Base-by-base conservation (phyloP, 2,329 filamentous ascomycete genomes). In the Chrysoporthe puriensis region DNA sequence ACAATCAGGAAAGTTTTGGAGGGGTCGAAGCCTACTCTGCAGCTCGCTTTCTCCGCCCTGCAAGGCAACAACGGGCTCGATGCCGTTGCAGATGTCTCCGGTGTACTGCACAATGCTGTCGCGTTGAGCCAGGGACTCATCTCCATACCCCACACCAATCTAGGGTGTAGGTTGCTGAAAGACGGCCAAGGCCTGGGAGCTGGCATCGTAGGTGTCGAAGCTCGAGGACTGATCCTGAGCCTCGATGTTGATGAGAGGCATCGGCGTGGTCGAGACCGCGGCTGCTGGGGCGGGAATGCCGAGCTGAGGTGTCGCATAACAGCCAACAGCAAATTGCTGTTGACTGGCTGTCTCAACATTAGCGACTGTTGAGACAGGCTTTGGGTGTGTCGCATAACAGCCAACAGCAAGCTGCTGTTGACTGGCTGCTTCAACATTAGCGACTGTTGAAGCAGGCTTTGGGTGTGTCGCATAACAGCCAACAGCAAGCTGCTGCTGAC, bases 121-220 rank as follows among this genome's bases (percentile, higher is more conserved):
- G 40, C n/a, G n/a, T 60, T 44, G 57, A 21, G 57, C n/a, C 40
- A 16, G 57, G 40, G 3, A 14, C n/a, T 60, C 57, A 32, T 60
- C 57, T 32, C 21, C 57, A 4, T 11, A 21, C n/a, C 36, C 26
- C 40, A 60, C 57, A 44, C 57, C 57, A 8, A 26, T 11, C 40
- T 60, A 60, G 57, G 57, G 57, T 21, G 40, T 60, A n/a, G n/a
- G 57, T 34, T 26, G n/a, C 8, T 44, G 57, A 26, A n/a, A 43
- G 57, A 60, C 13, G 40, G 40, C 21, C 57, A 60, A n/a, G 36
- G n/a, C 40, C 40, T 42, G 57, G 40, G 36, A 60, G 57, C 57
- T 60, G 56, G 56, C 16, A 58, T 21, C 34, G 9, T 2, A 44
- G 57, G 50, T 54, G 21, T 54, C 50, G 26, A 34, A 13, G 50